Evolutionary conservation across 106 monocot species (phyloP).

Genomic region (Dendrobium chrysotoxum): DNA sequence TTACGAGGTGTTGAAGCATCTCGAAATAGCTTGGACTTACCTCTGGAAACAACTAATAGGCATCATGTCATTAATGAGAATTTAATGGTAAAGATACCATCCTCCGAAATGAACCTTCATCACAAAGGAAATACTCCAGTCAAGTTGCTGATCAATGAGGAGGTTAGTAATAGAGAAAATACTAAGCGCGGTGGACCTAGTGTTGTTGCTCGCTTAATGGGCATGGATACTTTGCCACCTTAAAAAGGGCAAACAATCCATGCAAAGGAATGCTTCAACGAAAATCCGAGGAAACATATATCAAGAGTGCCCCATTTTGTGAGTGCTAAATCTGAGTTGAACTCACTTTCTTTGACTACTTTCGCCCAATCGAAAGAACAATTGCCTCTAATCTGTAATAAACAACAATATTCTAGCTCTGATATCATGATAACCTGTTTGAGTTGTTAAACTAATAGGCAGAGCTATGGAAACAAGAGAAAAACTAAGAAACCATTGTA

Average conservation of each 20-base stretch:
- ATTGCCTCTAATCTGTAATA: slow-evolving; percentile 9
- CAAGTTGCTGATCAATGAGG: slow-evolving; percentile 33
- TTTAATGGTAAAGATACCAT: slow-evolving; percentile 17
- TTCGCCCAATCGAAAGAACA: slow-evolving; percentile 20
- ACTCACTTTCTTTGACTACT: slow-evolving; percentile 9
- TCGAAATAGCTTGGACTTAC: slow-evolving; percentile 64
- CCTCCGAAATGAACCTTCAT: slow-evolving; percentile 23
- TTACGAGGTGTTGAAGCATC: slow-evolving; percentile 41
- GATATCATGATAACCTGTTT: too few relatives aligned
- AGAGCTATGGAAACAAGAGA: too few relatives aligned
- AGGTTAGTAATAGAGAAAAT: slow-evolving; percentile 6
- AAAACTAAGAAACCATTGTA: too few relatives aligned
- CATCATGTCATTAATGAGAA: neutral
- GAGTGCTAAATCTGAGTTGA: neutral
- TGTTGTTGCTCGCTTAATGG: slow-evolving; percentile 81
- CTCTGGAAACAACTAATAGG: slow-evolving; percentile 20
- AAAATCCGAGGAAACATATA: slow-evolving; percentile 11
- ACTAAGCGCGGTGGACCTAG: slow-evolving; percentile 32
- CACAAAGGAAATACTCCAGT: neutral
- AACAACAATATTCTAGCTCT: slow-evolving; percentile 14
- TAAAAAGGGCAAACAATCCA: slow-evolving; percentile 17
- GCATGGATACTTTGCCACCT: slow-evolving; percentile 57
- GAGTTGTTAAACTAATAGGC: too few relatives aligned
- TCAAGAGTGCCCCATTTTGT: slow-evolving; percentile 13
- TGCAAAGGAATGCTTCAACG: slow-evolving; percentile 27